Base-by-base conservation (phyloP, 371 early-diverging fungal genomes). In the Capillidium rhysosporum region DNA sequence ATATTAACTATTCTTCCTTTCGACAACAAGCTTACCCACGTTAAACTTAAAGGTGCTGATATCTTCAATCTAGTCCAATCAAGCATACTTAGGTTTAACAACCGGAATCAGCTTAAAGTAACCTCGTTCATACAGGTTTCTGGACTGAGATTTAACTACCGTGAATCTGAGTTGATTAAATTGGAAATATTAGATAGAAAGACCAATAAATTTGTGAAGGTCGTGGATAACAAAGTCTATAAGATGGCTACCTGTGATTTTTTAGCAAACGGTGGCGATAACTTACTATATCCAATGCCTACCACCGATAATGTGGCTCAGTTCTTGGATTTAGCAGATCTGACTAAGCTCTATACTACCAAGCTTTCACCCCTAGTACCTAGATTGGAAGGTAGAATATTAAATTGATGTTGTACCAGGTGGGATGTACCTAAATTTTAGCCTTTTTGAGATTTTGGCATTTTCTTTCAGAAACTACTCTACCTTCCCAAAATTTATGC, bases 1-100 rank as follows among this genome's bases (percentile, higher is more conserved):
- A 56, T 80, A 52, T 44, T 76, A 52, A 67, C 66, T 7, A 59
- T 72, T 0, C 61, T 79, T 10, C 81, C 83, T 14, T 80, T 75
- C 46, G 73, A 70, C 28, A 77, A 73, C 59, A 30, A 57, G 1
- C 10, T 80, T 29, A 65, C 63, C 4, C 62, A 63, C 18, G 60
- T 65, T 40, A 49, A 60, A 7, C 49, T 72, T 55, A 59, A 68
- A 0, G 82, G 82, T 39, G 24, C 53, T 2, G 58, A 65, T 47
- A 59, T 69, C 56, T 40, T 61, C 40, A 48, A 54, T 16, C 52
- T 71, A 24, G 56, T 76, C 30, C 72, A 69, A 54, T 60, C 63
- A 5, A 62, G 59, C 20, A 49, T 60, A 12, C 28, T 59, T 8
- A 46, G 40, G 10, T 39, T 49, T 29, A 60, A 57, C 38, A 56